These are phyloP conservation scores for Ichthyophonus hoferi DNA, from an alignment of 208 protist genomes.

Conservation along the genomic window DNA sequence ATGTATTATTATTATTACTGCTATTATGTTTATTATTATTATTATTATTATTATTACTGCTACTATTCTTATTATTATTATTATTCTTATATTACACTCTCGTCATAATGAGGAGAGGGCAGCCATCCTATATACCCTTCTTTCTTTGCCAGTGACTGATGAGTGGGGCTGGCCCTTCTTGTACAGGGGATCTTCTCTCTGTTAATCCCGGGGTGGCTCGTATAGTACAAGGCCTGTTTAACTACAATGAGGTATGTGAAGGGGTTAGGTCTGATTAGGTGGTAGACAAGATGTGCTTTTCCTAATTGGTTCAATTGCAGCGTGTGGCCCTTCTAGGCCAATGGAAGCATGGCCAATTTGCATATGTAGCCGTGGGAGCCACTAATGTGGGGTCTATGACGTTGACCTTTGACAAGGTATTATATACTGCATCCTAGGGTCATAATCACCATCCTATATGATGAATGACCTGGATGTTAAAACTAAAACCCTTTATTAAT, in stretches of 20 bases:
- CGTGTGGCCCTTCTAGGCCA: slow-evolving; percentile 24
- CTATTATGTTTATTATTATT: too few relatives aligned
- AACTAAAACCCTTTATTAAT: too few relatives aligned
- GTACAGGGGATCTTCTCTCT: slow-evolving; percentile 52
- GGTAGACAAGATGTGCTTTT: slow-evolving; percentile 18
- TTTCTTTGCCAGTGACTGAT: background rate
- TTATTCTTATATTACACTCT: too few relatives aligned
- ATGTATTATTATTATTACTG: too few relatives aligned
- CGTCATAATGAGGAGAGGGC: too few relatives aligned
- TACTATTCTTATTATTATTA: too few relatives aligned
- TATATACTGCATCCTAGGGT: too few relatives aligned
- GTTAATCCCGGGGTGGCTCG: slow-evolving; percentile 47
- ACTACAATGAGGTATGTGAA: slow-evolving; percentile 50
- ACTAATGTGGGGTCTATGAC: slow-evolving; percentile 38
- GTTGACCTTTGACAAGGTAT: slow-evolving; percentile 7
- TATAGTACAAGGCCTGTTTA: slow-evolving; percentile 52
- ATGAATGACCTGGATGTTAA: too few relatives aligned
- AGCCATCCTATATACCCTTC: too few relatives aligned
- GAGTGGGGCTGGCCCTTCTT: background rate
- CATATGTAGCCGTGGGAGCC: slow-evolving; percentile 29
- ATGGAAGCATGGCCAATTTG: slow-evolving; percentile 32
- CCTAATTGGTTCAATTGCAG: too few relatives aligned
- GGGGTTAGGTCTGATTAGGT: background rate
- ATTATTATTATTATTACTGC: too few relatives aligned
- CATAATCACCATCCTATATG: too few relatives aligned